A percentile compares a stretch with the other conserved stretches of the same genome.
Evolutionary conservation across 2,329 filamentous ascomycete genomes (phyloP).

Genomic region (Decorospora gaudefroyi): DNA sequence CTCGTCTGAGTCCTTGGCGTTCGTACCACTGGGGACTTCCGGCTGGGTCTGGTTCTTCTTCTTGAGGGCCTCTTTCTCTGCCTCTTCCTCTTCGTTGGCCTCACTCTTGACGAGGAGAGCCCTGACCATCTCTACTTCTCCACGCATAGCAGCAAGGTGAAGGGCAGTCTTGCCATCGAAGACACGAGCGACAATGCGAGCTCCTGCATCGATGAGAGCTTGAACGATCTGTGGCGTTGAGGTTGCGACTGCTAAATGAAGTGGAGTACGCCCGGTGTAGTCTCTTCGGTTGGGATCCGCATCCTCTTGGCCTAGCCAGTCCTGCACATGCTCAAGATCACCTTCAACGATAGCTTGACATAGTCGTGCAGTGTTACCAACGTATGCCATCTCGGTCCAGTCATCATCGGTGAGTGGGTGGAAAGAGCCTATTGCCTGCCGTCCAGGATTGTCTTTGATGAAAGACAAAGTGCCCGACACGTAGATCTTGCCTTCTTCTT

Average conservation of each 20-base stretch:
- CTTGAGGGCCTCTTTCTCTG: slow-evolving; percentile 57
- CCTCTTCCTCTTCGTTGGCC: slow-evolving; percentile 71
- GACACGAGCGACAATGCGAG: slow-evolving; percentile 72
- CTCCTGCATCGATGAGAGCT: slow-evolving; percentile 70
- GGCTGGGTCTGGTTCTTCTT: slow-evolving; percentile 11
- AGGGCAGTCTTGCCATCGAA: slow-evolving; percentile 80
- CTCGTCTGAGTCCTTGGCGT: neutral
- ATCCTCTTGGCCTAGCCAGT: slow-evolving; percentile 70
- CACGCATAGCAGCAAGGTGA: slow-evolving; percentile 77
- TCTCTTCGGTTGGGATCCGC: slow-evolving; percentile 71
- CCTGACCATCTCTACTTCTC: slow-evolving; percentile 69
- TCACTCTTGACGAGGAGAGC: slow-evolving; percentile 74
- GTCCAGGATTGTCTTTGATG: slow-evolving; percentile 78
- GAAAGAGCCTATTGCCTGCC: slow-evolving; percentile 74
- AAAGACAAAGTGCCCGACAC: slow-evolving; percentile 75
- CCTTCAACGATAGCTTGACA: slow-evolving; percentile 81
- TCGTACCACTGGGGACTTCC: neutral
- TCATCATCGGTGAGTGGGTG: slow-evolving; percentile 80
- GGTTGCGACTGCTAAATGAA: slow-evolving; percentile 73
- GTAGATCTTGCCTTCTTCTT: slow-evolving; percentile 75
- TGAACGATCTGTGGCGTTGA: slow-evolving; percentile 73
- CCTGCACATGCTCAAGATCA: slow-evolving; percentile 70
- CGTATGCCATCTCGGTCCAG: slow-evolving; percentile 90
- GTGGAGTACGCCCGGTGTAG: slow-evolving; percentile 67
- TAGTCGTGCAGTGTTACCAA: slow-evolving; percentile 75